Percentiles rank a stretch among this genome's conserved stretches.
Evolutionary conservation across 129 eudicot genomes (phyloP).

Genomic region (Apium graveolens): DNA sequence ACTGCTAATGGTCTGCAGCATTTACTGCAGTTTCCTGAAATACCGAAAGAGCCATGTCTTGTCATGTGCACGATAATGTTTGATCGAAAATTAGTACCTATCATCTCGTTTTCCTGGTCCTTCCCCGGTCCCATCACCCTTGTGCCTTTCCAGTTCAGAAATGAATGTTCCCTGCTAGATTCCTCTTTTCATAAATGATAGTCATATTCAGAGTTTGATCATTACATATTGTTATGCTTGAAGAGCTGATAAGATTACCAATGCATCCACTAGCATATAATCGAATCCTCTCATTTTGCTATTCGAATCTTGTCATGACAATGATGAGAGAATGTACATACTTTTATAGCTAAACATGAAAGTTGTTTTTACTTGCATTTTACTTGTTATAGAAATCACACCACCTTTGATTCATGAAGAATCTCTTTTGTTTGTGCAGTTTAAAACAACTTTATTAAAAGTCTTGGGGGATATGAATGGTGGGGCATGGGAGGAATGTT

Average conservation of each 20-base stretch:
- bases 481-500: constrained; percentile 5
- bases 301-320: constrained; percentile 2
- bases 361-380: background rate
- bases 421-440: constrained; percentile 2
- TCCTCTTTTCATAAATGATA: background rate
- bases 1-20: background rate
- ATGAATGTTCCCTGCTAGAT: constrained; percentile 4
- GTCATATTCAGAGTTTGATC: background rate
- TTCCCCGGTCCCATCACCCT: background rate
- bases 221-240: background rate
- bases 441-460: background rate
- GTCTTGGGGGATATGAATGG: background rate
- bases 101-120: constrained; percentile 7
- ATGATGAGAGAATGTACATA: background rate
- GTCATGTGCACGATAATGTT: constrained; percentile 12
- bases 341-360: background rate
- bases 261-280: background rate
- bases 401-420: background rate
- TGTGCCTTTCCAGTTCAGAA: constrained; percentile 13
- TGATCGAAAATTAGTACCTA: background rate
- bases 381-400: background rate
- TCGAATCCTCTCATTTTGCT: background rate
- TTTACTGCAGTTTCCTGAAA: constrained; percentile 7
- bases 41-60: background rate
- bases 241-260: background rate